Evolutionary conservation across 371 early-diverging fungal species (phyloP), one percentile per base, ranked within the genome.

Genomic region (Chytridium lagenaria): DNA sequence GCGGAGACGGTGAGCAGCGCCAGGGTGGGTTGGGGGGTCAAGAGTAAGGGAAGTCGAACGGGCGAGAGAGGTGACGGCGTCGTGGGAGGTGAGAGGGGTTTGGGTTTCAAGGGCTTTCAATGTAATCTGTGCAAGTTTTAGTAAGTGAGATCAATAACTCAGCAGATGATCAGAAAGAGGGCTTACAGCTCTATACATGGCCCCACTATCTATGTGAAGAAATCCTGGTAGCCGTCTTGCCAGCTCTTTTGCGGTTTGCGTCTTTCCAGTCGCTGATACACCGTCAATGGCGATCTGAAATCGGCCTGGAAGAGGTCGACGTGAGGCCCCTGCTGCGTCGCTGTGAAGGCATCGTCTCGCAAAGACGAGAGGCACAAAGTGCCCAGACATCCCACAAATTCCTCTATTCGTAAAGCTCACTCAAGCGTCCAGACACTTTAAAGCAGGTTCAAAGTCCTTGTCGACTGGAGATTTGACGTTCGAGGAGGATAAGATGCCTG

Each of bases 151-250:
- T 55, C 5, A 26, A 16, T 26, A 26, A 16, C n/a, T n/a, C n/a
- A 23, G 26, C 10, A 23, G 55, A 55, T 55, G 16, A 55, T 15
- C 16, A 55, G 26, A 63, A 63, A 63, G 5, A 23, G 23, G 12
- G 3, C 63, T 63, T 37, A 84, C 67, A 0, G 70, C 55, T 26
- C 75, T 70, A 1, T 67, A 68, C 70, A 70, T 70, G 38, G 70
- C 70, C 22, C 70, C 70, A 19, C 26, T 26, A 57, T 70, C 70
- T 12, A 70, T 61, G 61, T 70, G 70, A 7, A 59, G n/a, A 33
- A 70, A 70, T 50, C 57, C 61, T 0, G 63, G 36, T 22, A 71
- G 71, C 10, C 63, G 63, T 16, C 23, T 59, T 15, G 65, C 49
- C 12, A 63, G 71, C 37, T 2, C 33, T 61, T 33, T 26, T 22